Percentiles rank a stretch among this genome's conserved stretches.
These are phyloP conservation scores for Neckera pumila DNA, from an alignment of 225 moss, liverwort and hornwort species.

Conservation along the genomic window DNA sequence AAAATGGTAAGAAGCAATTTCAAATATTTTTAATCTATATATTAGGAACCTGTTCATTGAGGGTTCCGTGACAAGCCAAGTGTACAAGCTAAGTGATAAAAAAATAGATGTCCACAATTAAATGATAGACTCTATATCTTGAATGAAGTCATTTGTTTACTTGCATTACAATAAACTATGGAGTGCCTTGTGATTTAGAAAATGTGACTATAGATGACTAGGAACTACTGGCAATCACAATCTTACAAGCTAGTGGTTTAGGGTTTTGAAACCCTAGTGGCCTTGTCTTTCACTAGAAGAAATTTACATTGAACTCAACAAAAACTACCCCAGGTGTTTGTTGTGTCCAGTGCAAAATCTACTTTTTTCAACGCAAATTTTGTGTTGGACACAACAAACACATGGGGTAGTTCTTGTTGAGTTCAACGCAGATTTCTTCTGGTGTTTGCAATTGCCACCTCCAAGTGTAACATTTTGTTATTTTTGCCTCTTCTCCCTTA, in stretches of 20 bases:
- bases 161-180: background rate
- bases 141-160: background rate
- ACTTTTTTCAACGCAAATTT: no score
- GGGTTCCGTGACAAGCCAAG: background rate
- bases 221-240: background rate
- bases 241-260: background rate
- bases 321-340: no score
- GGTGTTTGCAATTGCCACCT: fast-evolving
- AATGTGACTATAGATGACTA: background rate
- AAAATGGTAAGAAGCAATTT: fast-evolving
- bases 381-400: no score
- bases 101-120: background rate
- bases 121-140: background rate
- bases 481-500: background rate
- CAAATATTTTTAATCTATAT: background rate
- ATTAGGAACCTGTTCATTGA: background rate
- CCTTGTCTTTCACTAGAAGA: no score
- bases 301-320: no score
- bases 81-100: background rate
- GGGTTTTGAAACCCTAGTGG: fast-evolving
- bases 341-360: no score
- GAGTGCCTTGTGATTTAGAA: background rate
- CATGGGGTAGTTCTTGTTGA: no score
- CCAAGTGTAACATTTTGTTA: background rate
- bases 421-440: no score